These are phyloP conservation scores for Bolboschoenoplectus hybrid DNA, from an alignment of 202 grass and related monocot genomes.

Conservation along the genomic window DNA sequence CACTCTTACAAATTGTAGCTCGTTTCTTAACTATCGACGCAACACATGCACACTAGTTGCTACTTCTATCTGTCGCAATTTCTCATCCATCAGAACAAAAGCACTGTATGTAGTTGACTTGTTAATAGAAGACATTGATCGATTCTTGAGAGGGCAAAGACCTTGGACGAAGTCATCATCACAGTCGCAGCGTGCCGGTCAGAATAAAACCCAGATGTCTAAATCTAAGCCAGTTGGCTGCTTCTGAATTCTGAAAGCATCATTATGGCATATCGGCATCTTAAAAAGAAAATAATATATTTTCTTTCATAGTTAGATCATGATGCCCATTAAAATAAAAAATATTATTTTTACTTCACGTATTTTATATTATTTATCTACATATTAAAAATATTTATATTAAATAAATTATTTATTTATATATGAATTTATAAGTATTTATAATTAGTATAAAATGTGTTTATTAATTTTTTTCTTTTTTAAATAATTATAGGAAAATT, in stretches of 20 bases:
- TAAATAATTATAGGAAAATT: no score
- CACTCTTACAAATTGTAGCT: background rate
- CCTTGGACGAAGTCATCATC: background rate
- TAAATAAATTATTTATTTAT: no score
- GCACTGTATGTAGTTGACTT: background rate
- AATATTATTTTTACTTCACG: no score
- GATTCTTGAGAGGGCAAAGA: background rate
- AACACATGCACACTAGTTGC: background rate
- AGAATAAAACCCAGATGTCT: background rate
- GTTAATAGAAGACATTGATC: background rate
- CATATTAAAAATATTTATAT: no score
- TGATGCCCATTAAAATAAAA: no score
- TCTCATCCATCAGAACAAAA: background rate
- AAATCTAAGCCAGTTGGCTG: background rate
- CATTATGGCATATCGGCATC: background rate
- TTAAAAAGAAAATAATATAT: background rate
- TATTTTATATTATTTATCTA: no score
- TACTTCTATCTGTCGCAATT: background rate
- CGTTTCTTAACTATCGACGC: background rate
- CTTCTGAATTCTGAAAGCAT: conserved; percentile 20
- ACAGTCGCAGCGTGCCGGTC: background rate
- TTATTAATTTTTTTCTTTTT: no score
- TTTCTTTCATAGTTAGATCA: background rate
- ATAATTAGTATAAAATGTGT: no score
- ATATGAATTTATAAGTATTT: no score